phyloP scores from a whole-genome alignment of 805 yeast genomes.

The Priceomyces fermenticarens region DNA sequence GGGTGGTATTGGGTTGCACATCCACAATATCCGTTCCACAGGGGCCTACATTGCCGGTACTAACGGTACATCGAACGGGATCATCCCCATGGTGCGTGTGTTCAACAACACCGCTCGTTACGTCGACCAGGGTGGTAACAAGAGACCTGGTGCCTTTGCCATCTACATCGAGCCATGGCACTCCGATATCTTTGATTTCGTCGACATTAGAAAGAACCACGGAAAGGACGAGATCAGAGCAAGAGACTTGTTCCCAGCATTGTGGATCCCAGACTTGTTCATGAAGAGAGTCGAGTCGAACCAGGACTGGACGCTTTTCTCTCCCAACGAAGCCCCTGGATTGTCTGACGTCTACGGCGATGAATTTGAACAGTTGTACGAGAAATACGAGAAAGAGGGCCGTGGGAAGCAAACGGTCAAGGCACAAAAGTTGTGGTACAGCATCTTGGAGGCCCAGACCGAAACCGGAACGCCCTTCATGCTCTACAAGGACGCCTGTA shows the following conservation, averaged over 20 bases:
- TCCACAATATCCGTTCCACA: slow-evolving; percentile 56
- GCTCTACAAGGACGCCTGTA: slow-evolving; percentile 63
- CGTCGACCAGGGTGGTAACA: slow-evolving; percentile 66
- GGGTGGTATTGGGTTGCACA: slow-evolving; percentile 63
- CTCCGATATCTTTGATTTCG: slow-evolving; percentile 55
- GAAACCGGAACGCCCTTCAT: slow-evolving; percentile 66
- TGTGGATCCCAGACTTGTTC: slow-evolving; percentile 62
- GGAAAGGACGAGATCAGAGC: slow-evolving; percentile 65
- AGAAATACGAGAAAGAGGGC: slow-evolving; percentile 49
- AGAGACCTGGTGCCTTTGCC: slow-evolving; percentile 65
- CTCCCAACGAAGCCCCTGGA: slow-evolving; percentile 60
- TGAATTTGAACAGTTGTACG: slow-evolving; percentile 52
- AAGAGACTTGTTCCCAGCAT: slow-evolving; percentile 60
- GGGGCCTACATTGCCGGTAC: slow-evolving; percentile 64
- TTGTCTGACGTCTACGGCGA: slow-evolving; percentile 54
- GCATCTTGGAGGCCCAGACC: slow-evolving; percentile 59
- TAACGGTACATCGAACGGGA: slow-evolving; percentile 61
- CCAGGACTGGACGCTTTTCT: slow-evolving; percentile 56
- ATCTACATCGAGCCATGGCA: slow-evolving; percentile 64
- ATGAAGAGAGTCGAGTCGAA: slow-evolving; percentile 59
- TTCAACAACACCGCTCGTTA: slow-evolving; percentile 63
- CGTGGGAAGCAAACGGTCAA: slow-evolving; percentile 49
- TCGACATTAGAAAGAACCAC: slow-evolving; percentile 59
- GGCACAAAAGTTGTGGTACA: slow-evolving; percentile 62
- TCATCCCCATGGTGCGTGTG: slow-evolving; percentile 61